These are phyloP conservation scores for Papilionanthe hybrid DNA, from an alignment of 116 monocot species.

Conservation along the genomic window DNA sequence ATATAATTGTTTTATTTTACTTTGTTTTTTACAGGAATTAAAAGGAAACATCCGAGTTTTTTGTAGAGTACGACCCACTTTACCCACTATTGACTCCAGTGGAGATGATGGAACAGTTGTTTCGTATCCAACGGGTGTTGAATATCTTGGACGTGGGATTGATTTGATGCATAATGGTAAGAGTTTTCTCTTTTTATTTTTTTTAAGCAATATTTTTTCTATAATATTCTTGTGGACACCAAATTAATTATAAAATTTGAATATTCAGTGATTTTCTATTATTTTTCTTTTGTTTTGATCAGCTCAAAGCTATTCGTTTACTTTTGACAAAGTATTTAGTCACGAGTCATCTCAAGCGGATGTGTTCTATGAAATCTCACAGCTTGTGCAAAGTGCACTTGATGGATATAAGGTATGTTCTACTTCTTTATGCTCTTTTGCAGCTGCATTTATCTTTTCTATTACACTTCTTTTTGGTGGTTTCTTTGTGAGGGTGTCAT, in stretches of 20 bases:
- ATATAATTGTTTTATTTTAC: conserved; percentile 50
- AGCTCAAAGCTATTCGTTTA: conserved; percentile 63
- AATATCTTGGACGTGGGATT: conserved; percentile 68
- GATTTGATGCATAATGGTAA: conserved; percentile 69
- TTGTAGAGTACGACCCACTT: conserved; percentile 74
- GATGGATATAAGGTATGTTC: conserved; percentile 83
- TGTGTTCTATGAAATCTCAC: conserved; percentile 86
- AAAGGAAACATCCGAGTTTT: conserved; percentile 97
- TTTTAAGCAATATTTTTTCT: neutral
- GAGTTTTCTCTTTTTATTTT: neutral
- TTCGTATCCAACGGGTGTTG: conserved; percentile 67
- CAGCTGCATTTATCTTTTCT: neutral
- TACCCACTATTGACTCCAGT: conserved; percentile 32
- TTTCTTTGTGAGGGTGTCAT: neutral
- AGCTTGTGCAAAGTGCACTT: conserved; percentile 83
- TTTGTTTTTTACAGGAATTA: conserved; percentile 49
- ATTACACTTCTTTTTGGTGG: neutral
- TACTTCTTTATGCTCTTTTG: neutral
- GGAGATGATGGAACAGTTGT: conserved; percentile 37
- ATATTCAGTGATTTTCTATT: neutral
- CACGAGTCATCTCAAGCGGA: conserved; percentile 64
- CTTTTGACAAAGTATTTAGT: conserved; percentile 75
- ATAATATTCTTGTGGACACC: neutral
- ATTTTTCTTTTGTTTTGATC: conserved; percentile 9
- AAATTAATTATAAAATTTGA: neutral